These are phyloP conservation scores for Suillus alpinus DNA, from an alignment of 768 basidiomycete genomes.

Conservation along the genomic window DNA sequence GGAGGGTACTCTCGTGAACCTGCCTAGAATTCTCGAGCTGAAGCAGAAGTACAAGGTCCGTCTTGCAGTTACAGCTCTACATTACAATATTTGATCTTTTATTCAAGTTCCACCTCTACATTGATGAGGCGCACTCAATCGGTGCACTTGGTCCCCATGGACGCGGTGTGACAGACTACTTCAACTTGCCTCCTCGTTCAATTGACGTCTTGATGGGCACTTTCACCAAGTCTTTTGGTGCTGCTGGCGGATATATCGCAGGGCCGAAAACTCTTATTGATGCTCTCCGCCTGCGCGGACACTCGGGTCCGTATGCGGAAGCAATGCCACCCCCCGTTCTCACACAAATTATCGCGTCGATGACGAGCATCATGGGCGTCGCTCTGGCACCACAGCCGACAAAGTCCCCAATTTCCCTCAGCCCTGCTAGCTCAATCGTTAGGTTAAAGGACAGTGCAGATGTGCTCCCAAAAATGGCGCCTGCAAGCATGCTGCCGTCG, in stretches of 20 bases:
- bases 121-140: constrained; percentile 98
- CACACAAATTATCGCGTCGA: constrained; percentile 86
- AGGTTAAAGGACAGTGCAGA: constrained; percentile 37
- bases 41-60: constrained; percentile 94
- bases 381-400: constrained; percentile 35
- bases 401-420: constrained; percentile 31
- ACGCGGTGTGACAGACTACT: constrained; percentile 95
- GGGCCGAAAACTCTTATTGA: constrained; percentile 81
- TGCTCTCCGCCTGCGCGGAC: constrained; percentile 74
- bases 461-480: constrained; percentile 63
- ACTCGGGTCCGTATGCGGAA: constrained; percentile 86
- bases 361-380: constrained; percentile 96
- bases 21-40: constrained; percentile 80
- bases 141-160: constrained; percentile 94
- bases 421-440: constrained; percentile 29
- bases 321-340: constrained; percentile 88
- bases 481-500: constrained; percentile 58
- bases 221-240: constrained; percentile 93
- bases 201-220: constrained; percentile 98
- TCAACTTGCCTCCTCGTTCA: constrained; percentile 71
- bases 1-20: constrained; percentile 92
- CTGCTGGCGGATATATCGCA: constrained; percentile 92
- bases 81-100: constrained; percentile 1
- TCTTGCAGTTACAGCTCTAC: neutral
- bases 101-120: constrained; percentile 85